A percentile compares a stretch with the other conserved stretches of the same genome.
phyloP scores from a whole-genome alignment of 2,329 filamentous ascomycete species.

The Colletotrichum melonis region DNA sequence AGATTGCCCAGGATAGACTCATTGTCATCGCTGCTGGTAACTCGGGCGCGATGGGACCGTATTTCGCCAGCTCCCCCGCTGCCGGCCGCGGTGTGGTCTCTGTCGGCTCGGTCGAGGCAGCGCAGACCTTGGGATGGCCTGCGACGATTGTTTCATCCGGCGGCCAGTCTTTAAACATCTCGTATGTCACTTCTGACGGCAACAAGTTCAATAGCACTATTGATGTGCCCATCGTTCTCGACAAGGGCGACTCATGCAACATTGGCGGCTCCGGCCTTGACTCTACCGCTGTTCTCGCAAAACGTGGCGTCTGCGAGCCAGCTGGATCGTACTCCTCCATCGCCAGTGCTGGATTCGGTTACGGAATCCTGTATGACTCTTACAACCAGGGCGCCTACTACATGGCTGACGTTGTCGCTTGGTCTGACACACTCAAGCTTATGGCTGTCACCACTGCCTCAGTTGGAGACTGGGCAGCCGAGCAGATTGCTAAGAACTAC shows the following conservation, averaged over 20 bases:
- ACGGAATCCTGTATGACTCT: slow-evolving; percentile 33
- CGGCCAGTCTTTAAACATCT: slow-evolving; percentile 28
- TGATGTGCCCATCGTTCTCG: slow-evolving; percentile 22
- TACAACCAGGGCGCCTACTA: slow-evolving; percentile 39
- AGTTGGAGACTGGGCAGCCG: slow-evolving; percentile 33
- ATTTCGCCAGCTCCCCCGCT: slow-evolving; percentile 28
- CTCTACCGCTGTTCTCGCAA: slow-evolving; percentile 25
- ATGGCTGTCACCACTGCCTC: slow-evolving; percentile 30
- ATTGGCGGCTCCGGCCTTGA: slow-evolving; percentile 11
- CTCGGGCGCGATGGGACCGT: slow-evolving; percentile 15
- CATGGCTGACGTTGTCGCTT: background rate
- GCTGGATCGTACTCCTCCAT: background rate
- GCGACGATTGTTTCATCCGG: slow-evolving; percentile 30
- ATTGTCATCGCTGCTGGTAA: slow-evolving; percentile 29
- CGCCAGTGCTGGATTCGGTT: slow-evolving; percentile 28
- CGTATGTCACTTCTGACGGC: slow-evolving; percentile 34
- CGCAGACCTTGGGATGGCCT: slow-evolving; percentile 36
- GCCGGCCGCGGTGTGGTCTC: background rate
- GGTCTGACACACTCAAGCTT: slow-evolving; percentile 18
- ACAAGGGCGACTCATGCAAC: slow-evolving; percentile 36
- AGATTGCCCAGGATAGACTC: slow-evolving; percentile 30
- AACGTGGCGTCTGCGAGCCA: slow-evolving; percentile 30
- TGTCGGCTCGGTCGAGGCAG: slow-evolving; percentile 30
- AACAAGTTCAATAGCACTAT: slow-evolving; percentile 34
- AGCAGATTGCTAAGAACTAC: slow-evolving; percentile 20